Evolutionary conservation across 2,329 filamentous ascomycete species (phyloP).

Genomic region (Neophaeococcomyces aloes): DNA sequence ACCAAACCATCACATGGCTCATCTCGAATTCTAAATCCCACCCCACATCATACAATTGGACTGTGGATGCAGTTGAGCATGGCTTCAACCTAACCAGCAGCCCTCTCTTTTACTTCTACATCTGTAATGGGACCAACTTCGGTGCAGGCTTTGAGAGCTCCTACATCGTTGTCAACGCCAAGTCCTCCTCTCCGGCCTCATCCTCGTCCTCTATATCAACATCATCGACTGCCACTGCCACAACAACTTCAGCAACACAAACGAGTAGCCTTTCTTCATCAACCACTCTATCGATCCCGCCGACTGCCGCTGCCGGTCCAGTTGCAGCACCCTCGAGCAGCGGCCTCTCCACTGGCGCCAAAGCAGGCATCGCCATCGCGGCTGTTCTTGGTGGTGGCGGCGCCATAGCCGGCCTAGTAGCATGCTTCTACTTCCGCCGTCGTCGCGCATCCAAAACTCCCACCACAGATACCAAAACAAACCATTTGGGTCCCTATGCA

Average conservation of each 20-base stretch:
- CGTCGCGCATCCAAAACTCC: too few relatives aligned
- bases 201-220: neutral
- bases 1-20: slow-evolving; percentile 8
- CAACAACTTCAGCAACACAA: neutral
- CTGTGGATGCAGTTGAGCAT: slow-evolving; percentile 1
- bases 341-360: slow-evolving; percentile 21
- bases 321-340: neutral
- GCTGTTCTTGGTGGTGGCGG: slow-evolving; percentile 12
- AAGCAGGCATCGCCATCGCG: slow-evolving; percentile 24
- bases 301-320: neutral
- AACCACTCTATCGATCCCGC: neutral
- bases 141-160: slow-evolving; percentile 2
- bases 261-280: neutral
- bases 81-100: slow-evolving; percentile 5
- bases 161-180: slow-evolving; percentile 1
- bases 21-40: slow-evolving; percentile 1
- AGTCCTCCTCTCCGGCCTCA: neutral
- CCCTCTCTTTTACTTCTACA: slow-evolving; percentile 5
- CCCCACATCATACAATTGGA: slow-evolving; percentile 5
- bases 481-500: too few relatives aligned
- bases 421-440: neutral
- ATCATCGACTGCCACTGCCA: neutral
- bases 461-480: too few relatives aligned
- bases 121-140: slow-evolving; percentile 3
- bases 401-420: slow-evolving; percentile 30